These are phyloP conservation scores for Ulota crispa DNA, from an alignment of 225 moss, liverwort and hornwort species.

Conservation along the genomic window DNA sequence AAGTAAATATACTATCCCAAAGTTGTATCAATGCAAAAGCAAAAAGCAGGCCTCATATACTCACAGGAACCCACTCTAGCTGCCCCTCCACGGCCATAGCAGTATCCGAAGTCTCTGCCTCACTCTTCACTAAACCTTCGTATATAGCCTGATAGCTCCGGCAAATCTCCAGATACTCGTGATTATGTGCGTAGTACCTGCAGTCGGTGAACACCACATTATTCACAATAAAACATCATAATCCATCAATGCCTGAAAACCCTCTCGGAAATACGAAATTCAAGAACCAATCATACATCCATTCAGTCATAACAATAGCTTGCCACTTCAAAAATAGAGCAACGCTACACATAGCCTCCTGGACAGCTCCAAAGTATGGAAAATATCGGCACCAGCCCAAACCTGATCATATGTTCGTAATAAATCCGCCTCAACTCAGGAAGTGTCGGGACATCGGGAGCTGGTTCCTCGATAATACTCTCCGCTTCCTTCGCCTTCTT, in stretches of 20 bases:
- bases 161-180: constrained; percentile 98
- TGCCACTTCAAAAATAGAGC: constrained; percentile 8
- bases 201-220: constrained; percentile 1
- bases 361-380: background rate
- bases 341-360: background rate
- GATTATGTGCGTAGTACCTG: constrained; percentile 89
- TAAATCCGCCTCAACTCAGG: constrained; percentile 92
- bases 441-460: constrained; percentile 84
- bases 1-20: background rate
- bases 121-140: constrained; percentile 80
- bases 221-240: background rate
- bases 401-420: constrained; percentile 97
- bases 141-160: constrained; percentile 96
- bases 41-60: constrained; percentile 17
- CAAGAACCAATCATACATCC: background rate
- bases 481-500: constrained; percentile 96
- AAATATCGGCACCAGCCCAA: constrained; percentile 3
- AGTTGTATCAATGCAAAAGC: background rate
- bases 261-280: background rate
- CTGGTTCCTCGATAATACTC: constrained; percentile 86
- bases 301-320: background rate
- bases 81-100: constrained; percentile 55
- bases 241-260: background rate
- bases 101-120: constrained; percentile 61
- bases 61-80: constrained; percentile 85